phyloP scores from a whole-genome alignment of 2,329 filamentous ascomycete species.

The Penicillium sp. region DNA sequence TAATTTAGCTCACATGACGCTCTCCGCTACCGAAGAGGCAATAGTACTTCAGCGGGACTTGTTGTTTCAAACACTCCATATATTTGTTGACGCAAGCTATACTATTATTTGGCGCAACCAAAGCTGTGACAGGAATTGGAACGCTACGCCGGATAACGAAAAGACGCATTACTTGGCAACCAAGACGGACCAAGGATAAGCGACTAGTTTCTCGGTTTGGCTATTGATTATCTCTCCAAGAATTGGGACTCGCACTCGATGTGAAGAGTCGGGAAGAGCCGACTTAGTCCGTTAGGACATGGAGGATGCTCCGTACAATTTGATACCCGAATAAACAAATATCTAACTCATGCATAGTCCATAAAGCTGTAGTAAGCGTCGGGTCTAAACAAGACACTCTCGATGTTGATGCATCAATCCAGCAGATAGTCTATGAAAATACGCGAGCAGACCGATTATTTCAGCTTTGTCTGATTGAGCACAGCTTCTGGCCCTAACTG shows the following conservation, averaged over 20 bases:
- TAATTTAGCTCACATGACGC: conserved; percentile 32
- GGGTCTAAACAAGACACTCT: not conserved
- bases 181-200: conserved; percentile 32
- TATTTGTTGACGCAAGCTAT: conserved; percentile 28
- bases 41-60: conserved; percentile 32
- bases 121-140: conserved; percentile 28
- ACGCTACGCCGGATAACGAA: conserved; percentile 29
- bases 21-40: conserved; percentile 45
- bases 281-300: not conserved
- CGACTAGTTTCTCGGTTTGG: conserved; percentile 37
- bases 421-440: not conserved
- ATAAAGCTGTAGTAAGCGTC: not conserved
- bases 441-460: not conserved
- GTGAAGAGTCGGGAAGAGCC: not conserved
- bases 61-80: conserved; percentile 24
- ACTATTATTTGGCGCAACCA: conserved; percentile 32
- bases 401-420: not conserved
- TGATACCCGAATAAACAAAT: not conserved
- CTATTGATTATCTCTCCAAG: conserved; percentile 12
- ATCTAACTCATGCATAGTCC: not conserved
- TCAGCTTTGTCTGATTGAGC: not conserved
- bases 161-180: conserved; percentile 27
- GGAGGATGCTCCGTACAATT: not conserved
- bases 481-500: not conserved
- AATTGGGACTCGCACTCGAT: not conserved